phyloP scores from a whole-genome alignment of 1,284 basidiomycete genomes.

The Sporisorium graminicola region DNA sequence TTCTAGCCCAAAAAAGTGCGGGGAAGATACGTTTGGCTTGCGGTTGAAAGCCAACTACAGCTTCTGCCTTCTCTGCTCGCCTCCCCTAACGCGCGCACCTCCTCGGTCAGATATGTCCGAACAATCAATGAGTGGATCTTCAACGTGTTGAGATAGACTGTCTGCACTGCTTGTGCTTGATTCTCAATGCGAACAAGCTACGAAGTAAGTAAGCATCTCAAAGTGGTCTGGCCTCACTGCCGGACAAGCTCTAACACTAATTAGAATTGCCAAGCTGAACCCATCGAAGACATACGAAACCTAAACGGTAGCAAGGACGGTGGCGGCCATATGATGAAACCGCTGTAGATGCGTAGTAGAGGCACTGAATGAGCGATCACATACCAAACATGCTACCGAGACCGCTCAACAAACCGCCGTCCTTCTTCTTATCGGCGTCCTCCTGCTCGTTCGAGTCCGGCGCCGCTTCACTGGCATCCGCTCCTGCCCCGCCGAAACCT shows the following conservation, averaged over 20 bases:
- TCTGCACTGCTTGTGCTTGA: too few species aligned
- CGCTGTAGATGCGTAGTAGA: too few species aligned
- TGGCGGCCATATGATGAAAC: too few species aligned
- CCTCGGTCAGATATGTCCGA: too few species aligned
- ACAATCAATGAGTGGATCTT: too few species aligned
- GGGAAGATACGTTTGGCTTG: neutral
- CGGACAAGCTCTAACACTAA: constrained; percentile 2
- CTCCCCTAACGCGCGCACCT: neutral
- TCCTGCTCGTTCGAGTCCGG: constrained; percentile 6
- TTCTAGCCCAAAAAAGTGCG: neutral
- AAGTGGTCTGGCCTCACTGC: too few species aligned
- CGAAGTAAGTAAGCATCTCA: too few species aligned
- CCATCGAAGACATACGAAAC: too few species aligned
- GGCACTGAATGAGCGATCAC: neutral
- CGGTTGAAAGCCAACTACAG: neutral
- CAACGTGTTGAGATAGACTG: too few species aligned
- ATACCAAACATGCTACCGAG: constrained; percentile 12
- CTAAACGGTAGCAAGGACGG: too few species aligned
- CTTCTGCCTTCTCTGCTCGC: neutral
- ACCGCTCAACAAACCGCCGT: constrained; percentile 9
- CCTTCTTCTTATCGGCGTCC: constrained; percentile 11
- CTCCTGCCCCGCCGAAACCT: neutral
- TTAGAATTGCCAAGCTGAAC: neutral
- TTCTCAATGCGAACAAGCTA: too few species aligned
- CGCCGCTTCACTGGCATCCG: neutral